Conservation (phyloP, 2,329 filamentous ascomycete species). For the Diaporthe velutina region DNA sequence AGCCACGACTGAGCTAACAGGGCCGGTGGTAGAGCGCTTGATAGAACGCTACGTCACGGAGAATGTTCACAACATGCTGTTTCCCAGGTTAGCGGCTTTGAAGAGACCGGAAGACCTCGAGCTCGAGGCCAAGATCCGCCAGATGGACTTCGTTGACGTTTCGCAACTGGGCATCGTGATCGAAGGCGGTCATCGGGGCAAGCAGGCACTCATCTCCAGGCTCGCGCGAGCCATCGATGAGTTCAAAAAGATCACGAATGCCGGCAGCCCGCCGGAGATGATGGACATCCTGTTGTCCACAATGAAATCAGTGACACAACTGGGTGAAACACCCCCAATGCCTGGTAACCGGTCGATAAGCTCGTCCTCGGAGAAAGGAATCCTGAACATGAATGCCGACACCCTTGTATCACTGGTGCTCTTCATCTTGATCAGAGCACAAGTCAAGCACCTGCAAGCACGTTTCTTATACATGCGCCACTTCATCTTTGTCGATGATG, state of each 20-base stretch:
- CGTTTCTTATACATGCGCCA: slow-evolving; percentile 94
- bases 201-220: slow-evolving; percentile 83
- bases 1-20: slow-evolving; percentile 92
- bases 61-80: slow-evolving; percentile 91
- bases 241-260: slow-evolving; percentile 86
- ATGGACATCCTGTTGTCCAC: slow-evolving; percentile 83
- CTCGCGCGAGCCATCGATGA: slow-evolving; percentile 85
- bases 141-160: slow-evolving; percentile 95
- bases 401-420: slow-evolving; percentile 91
- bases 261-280: slow-evolving; percentile 90
- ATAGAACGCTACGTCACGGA: slow-evolving; percentile 96
- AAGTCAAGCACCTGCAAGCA: slow-evolving; percentile 88
- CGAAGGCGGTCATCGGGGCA: slow-evolving; percentile 81
- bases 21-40: slow-evolving; percentile 89
- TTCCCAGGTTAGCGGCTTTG: slow-evolving; percentile 83
- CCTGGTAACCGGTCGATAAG: slow-evolving; percentile 52
- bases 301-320: slow-evolving; percentile 84
- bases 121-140: slow-evolving; percentile 87
- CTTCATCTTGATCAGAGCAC: slow-evolving; percentile 91
- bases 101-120: slow-evolving; percentile 87
- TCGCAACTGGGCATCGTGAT: slow-evolving; percentile 93
- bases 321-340: slow-evolving; percentile 61
- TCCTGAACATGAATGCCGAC: slow-evolving; percentile 82
- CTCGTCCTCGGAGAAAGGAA: slow-evolving; percentile 63
- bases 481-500: slow-evolving; percentile 98